These are phyloP conservation scores for Podospora comata DNA, from an alignment of 495 filamentous ascomycete genomes.

Conservation along the genomic window DNA sequence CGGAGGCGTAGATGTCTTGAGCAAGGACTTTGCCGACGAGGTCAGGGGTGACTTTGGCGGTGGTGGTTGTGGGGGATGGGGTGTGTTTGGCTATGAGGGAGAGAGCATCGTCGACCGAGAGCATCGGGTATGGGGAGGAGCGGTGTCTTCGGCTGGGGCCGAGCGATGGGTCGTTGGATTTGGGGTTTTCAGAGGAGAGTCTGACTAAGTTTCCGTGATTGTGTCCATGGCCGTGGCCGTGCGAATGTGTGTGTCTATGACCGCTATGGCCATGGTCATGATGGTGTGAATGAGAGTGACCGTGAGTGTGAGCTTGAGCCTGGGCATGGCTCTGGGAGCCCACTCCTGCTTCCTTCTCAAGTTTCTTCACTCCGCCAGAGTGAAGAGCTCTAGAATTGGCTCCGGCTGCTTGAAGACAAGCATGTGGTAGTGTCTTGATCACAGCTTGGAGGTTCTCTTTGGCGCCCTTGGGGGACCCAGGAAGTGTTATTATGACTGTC, in stretches of 20 bases:
- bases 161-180: slow-evolving; percentile 77
- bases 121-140: slow-evolving; percentile 87
- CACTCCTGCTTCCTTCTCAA: slow-evolving; percentile 76
- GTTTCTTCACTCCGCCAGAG: slow-evolving; percentile 71
- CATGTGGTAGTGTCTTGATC: slow-evolving; percentile 88
- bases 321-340: slow-evolving; percentile 28
- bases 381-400: slow-evolving; percentile 78
- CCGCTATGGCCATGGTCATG: slow-evolving; percentile 40
- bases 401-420: slow-evolving; percentile 84
- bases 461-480: slow-evolving; percentile 95
- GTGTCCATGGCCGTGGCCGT: slow-evolving; percentile 58
- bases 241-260: slow-evolving; percentile 54
- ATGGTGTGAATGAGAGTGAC: slow-evolving; percentile 51
- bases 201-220: slow-evolving; percentile 64
- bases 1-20: slow-evolving; percentile 72
- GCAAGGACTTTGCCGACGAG: slow-evolving; percentile 78
- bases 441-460: slow-evolving; percentile 90
- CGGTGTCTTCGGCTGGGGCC: slow-evolving; percentile 76
- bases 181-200: slow-evolving; percentile 59
- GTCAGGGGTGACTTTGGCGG: slow-evolving; percentile 54
- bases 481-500: slow-evolving; percentile 84
- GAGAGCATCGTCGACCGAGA: slow-evolving; percentile 78
- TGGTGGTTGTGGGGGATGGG: slow-evolving; percentile 53
- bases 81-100: slow-evolving; percentile 67
- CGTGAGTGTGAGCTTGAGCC: slow-evolving; percentile 43